Evolutionary conservation across 2,329 filamentous ascomycete species (phyloP), one percentile per base, ranked within the genome.

Genomic region (Falciphora oryzae): DNA sequence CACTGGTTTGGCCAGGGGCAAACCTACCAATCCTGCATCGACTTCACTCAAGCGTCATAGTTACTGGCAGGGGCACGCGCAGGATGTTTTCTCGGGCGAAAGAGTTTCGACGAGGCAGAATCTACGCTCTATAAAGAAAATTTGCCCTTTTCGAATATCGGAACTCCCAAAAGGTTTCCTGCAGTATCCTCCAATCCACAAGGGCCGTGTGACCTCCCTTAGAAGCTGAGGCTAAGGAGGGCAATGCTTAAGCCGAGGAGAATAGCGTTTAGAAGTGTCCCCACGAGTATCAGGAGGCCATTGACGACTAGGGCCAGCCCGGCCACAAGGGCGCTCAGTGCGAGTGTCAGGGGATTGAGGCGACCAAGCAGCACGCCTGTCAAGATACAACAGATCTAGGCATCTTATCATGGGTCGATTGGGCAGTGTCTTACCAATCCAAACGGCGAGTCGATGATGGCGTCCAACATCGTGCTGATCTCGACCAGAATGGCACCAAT

Each of bases 11-110:
- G 84, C 4, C 71, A 74, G 22, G 76, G 75, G 65, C 86, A 89
- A 79, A 87, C 85, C 14, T 89, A 89, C 71, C 83, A 86, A 76
- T 80, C 81, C 62, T 89, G 86, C 74, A 76, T 88, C 63, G 86
- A 89, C 70, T 87, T 89, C 63, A 69, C 67, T 53, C 59, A 61
- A 7, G 25, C 35, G 13, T 14, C 35, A 3, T 53, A 53, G 22
- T n/a, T n/a, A 2, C 2, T 53, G 38, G 1, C 38, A 44, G 1
- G 32, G 38, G 16, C 4, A 22, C 6, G 18, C 16, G 4, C 18
- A 4, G 18, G 16, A 22, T 6, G 16, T 7, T 44, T 6, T 44
- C 5, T 22, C 4, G 5, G 32, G 8, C 32, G 32, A 1, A 35
- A 3, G 32, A 2, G 32, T 11, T 35, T 35, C 10, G 1, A 13